A percentile compares a stretch with the other conserved stretches of the same genome.
These are phyloP conservation scores for Hygrocybe coccinea DNA, from an alignment of 768 basidiomycete genomes.

Conservation along the genomic window DNA sequence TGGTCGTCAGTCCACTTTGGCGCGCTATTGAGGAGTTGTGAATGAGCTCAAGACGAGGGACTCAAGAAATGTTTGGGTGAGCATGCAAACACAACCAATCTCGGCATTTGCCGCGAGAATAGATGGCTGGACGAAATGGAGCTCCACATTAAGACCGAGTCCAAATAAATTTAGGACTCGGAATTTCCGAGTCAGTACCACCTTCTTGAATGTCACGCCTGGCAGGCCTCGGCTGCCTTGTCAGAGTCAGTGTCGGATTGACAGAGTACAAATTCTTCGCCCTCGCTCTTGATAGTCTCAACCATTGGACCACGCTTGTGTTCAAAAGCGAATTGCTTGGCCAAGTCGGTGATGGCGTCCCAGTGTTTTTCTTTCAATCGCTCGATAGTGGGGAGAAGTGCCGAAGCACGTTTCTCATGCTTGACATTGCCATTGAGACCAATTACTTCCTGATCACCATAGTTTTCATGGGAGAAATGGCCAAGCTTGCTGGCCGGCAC, in stretches of 20 bases:
- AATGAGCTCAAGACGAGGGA: too few species aligned
- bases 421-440: not conserved
- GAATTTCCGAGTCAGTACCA: not conserved
- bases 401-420: not conserved
- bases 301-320: not conserved
- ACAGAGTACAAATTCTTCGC: not conserved
- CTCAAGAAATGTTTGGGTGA: too few species aligned
- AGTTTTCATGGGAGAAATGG: conserved; percentile 2
- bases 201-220: not conserved
- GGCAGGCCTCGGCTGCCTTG: not conserved
- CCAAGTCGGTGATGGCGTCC: not conserved
- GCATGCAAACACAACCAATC: too few species aligned
- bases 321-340: not conserved
- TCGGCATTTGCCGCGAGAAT: too few species aligned
- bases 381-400: not conserved
- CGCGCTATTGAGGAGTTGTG: too few species aligned
- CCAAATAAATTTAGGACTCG: too few species aligned
- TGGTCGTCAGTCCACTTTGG: too few species aligned
- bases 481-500: not conserved
- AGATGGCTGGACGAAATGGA: too few species aligned
- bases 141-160: too few species aligned
- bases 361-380: not conserved
- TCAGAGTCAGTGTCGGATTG: not conserved
- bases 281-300: not conserved
- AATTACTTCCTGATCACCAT: not conserved